phyloP scores from a whole-genome alignment of 192 early-diverging fungal genomes.

The Chytriomyces hyalinus region DNA sequence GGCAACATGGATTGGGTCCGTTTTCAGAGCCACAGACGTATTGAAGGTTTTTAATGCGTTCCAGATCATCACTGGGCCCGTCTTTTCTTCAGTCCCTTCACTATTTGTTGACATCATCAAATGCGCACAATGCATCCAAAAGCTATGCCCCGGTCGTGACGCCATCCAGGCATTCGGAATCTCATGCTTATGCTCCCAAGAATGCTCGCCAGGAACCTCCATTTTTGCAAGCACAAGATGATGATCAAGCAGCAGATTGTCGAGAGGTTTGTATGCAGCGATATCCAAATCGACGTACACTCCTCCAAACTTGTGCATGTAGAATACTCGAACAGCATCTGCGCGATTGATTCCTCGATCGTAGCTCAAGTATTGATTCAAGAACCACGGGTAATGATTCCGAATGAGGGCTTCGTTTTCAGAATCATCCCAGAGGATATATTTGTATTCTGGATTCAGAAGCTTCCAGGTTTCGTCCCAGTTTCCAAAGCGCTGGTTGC shows the following conservation, averaged over 20 bases:
- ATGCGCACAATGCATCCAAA: conserved; percentile 40
- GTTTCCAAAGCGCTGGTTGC: conserved; percentile 3
- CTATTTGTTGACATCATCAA: conserved; percentile 17
- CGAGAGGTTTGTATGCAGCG: conserved; percentile 6
- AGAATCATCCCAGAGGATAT: conserved; percentile 44
- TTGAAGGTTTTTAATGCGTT: not conserved
- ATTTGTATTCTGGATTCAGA: conserved; percentile 11
- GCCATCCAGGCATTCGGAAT: conserved; percentile 55
- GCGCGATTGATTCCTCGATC: conserved; percentile 36
- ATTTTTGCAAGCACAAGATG: conserved; percentile 17
- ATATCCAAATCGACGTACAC: conserved; percentile 50
- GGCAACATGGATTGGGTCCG: conserved; percentile 5
- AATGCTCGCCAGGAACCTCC: not conserved
- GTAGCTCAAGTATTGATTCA: conserved; percentile 33
- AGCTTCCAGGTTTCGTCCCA: conserved; percentile 13
- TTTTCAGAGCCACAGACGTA: too few relatives aligned
- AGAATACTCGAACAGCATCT: conserved; percentile 44
- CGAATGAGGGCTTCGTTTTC: conserved; percentile 35
- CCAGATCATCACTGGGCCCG: conserved; percentile 23
- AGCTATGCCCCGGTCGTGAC: conserved; percentile 44
- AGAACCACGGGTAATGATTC: conserved; percentile 48
- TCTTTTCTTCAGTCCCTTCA: conserved; percentile 20
- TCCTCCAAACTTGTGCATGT: conserved; percentile 48
- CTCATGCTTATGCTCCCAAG: conserved; percentile 9
- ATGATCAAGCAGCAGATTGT: conserved; percentile 5